These are phyloP conservation scores for Ceratobasidium theobromae DNA, from an alignment of 1,284 basidiomycete genomes.

Conservation along the genomic window DNA sequence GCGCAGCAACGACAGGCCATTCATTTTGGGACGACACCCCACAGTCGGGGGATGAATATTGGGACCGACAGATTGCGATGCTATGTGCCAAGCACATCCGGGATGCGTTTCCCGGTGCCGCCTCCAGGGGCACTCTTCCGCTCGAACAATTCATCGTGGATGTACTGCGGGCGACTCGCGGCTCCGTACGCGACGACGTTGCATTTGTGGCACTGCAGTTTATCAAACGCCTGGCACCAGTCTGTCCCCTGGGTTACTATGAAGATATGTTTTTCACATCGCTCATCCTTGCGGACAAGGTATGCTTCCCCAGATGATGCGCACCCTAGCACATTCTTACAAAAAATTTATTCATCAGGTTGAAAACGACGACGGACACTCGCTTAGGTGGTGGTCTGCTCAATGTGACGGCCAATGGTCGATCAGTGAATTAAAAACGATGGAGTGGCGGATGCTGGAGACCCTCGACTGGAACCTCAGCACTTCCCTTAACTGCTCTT, in stretches of 20 bases:
- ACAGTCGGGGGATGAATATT: constrained; percentile 20
- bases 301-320: neutral
- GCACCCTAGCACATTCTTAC: neutral
- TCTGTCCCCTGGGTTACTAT: constrained; percentile 23
- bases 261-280: constrained; percentile 27
- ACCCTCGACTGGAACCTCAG: constrained; percentile 28
- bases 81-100: constrained; percentile 25
- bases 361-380: constrained; percentile 14
- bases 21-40: constrained; percentile 17
- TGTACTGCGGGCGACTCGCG: constrained; percentile 2
- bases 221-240: constrained; percentile 2
- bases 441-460: constrained; percentile 26
- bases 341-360: neutral
- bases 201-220: constrained; percentile 30
- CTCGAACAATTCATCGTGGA: constrained; percentile 26
- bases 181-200: constrained; percentile 11
- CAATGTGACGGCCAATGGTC: neutral
- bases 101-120: constrained; percentile 3
- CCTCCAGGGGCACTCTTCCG: neutral
- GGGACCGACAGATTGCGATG: constrained; percentile 21
- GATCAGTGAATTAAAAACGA: neutral
- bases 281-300: constrained; percentile 28
- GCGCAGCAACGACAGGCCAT: constrained; percentile 7
- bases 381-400: constrained; percentile 19
- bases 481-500: constrained; percentile 24